Conservation (phyloP, 2,329 filamentous ascomycete genomes). For the Immersiporthe knoxdaviesiana region DNA sequence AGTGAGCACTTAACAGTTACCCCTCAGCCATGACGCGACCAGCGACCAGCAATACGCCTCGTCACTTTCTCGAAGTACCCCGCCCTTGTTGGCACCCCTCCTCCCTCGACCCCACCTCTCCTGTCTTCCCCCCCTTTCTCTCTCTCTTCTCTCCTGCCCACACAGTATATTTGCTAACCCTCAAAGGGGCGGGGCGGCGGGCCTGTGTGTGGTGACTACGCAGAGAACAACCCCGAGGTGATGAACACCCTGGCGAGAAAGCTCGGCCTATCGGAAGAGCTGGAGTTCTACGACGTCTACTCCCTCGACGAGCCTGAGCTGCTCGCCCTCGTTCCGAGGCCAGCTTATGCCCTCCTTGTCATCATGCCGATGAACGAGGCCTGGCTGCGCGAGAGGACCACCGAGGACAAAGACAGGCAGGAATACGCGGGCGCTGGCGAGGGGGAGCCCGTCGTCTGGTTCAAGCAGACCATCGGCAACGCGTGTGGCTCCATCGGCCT, state of each 20-base stretch:
- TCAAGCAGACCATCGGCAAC: slow-evolving; percentile 82
- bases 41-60: slow-evolving; percentile 5
- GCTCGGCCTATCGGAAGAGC: slow-evolving; percentile 68
- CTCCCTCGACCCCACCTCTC: background rate
- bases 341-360: slow-evolving; percentile 75
- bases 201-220: background rate
- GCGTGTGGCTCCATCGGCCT: slow-evolving; percentile 81
- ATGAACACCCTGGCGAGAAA: slow-evolving; percentile 73
- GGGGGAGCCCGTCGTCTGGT: slow-evolving; percentile 75
- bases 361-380: slow-evolving; percentile 69
- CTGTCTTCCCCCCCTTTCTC: no score
- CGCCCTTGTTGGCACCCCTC: background rate
- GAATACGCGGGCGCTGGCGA: slow-evolving; percentile 45
- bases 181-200: background rate
- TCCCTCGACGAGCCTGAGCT: slow-evolving; percentile 77
- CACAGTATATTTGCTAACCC: slow-evolving; percentile 13
- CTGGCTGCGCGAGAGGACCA: slow-evolving; percentile 42
- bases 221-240: slow-evolving; percentile 72
- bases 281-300: slow-evolving; percentile 82
- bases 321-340: slow-evolving; percentile 76
- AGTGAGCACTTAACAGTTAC: slow-evolving; percentile 19
- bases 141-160: no score
- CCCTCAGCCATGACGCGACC: slow-evolving; percentile 5
- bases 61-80: background rate
- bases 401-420: slow-evolving; percentile 61